A percentile compares a stretch with the other conserved stretches of the same genome.
phyloP scores from a whole-genome alignment of 1,284 basidiomycete species.

The Wallemia hederae region DNA sequence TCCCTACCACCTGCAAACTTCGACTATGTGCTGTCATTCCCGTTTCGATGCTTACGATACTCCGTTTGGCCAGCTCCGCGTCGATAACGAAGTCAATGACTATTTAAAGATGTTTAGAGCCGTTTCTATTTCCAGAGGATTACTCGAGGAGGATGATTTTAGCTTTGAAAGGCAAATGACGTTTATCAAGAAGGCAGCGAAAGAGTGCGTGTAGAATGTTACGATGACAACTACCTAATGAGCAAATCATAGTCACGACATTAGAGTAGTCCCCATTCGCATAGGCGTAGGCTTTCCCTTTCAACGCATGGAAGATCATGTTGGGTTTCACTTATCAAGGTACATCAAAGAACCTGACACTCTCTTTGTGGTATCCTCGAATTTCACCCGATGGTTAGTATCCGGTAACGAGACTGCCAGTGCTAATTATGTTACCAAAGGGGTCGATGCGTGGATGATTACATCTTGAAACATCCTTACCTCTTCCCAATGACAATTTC shows the following conservation, averaged over 20 bases:
- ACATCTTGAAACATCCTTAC: not conserved
- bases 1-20: slow-evolving; percentile 72
- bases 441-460: too few relatives aligned
- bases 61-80: slow-evolving; percentile 48
- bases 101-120: slow-evolving; percentile 35
- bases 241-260: slow-evolving; percentile 26
- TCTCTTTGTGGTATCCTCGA: slow-evolving; percentile 69
- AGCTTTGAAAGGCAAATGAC: slow-evolving; percentile 94
- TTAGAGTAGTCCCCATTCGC: slow-evolving; percentile 62
- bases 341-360: slow-evolving; percentile 49
- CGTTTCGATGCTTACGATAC: slow-evolving; percentile 47
- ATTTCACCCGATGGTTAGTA: slow-evolving; percentile 91
- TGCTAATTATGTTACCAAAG: slow-evolving; percentile 1
- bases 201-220: slow-evolving; percentile 25
- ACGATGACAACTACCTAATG: not conserved
- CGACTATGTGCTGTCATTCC: slow-evolving; percentile 62
- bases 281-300: slow-evolving; percentile 67
- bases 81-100: slow-evolving; percentile 39
- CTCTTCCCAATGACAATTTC: too few relatives aligned
- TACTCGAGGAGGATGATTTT: slow-evolving; percentile 90
- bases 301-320: slow-evolving; percentile 27
- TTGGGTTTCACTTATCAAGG: slow-evolving; percentile 42
- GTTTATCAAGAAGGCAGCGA: slow-evolving; percentile 62
- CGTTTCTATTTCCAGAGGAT: slow-evolving; percentile 60
- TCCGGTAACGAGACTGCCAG: not conserved